Evolutionary conservation across 441 rosid species (phyloP).

Genomic region (Gossypium aridum): DNA sequence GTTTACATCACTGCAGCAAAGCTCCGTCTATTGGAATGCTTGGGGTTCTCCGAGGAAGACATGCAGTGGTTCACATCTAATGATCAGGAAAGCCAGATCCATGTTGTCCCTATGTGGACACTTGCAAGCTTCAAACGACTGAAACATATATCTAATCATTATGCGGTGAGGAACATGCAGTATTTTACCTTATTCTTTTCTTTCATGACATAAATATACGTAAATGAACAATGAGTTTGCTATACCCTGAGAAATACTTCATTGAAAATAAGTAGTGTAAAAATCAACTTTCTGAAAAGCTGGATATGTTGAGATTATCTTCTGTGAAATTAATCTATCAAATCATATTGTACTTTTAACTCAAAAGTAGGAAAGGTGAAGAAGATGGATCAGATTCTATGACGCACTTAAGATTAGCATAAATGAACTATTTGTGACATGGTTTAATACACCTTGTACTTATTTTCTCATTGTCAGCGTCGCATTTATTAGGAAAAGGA

Average conservation of each 20-base stretch:
- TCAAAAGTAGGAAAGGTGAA: neutral
- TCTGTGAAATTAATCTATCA: neutral
- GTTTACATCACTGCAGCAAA: slow-evolving; percentile 67
- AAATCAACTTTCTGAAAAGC: neutral
- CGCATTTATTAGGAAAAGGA: no score
- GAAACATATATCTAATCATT: slow-evolving; percentile 67
- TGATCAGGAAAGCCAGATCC: slow-evolving; percentile 86
- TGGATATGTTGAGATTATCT: neutral
- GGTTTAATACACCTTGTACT: neutral
- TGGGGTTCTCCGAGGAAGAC: slow-evolving; percentile 73
- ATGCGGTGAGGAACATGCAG: slow-evolving; percentile 44
- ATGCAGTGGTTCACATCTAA: slow-evolving; percentile 83
- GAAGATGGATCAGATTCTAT: neutral
- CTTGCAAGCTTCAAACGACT: slow-evolving; percentile 95
- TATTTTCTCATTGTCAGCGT: neutral
- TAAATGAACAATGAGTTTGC: neutral
- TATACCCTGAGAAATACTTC: neutral
- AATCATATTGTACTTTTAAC: neutral
- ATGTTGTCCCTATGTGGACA: slow-evolving; percentile 93
- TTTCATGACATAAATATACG: neutral
- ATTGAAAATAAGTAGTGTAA: neutral
- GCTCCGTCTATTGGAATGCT: slow-evolving; percentile 60
- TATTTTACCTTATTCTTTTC: slow-evolving; percentile 1
- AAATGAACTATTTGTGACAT: neutral
- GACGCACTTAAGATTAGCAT: neutral